Conservation (phyloP, 129 eudicot species). For the Flaveria trinervia region DNA sequence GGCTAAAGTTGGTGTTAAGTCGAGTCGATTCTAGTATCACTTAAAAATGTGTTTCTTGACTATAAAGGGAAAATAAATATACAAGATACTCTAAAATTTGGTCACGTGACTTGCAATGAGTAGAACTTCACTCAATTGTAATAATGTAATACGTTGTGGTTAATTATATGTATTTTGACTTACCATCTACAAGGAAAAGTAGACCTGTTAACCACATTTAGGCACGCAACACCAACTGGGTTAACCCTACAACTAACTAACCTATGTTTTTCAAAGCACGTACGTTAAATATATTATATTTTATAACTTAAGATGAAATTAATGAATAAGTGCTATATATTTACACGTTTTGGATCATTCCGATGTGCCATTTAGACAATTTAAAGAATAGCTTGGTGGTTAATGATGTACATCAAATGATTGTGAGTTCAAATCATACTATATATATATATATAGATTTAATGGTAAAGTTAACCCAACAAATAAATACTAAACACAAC, state of each 20-base stretch:
- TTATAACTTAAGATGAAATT: not conserved
- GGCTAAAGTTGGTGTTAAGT: no score
- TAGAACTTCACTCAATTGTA: not conserved
- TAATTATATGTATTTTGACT: constrained; percentile 19
- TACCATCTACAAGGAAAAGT: constrained; percentile 22
- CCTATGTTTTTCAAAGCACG: not conserved
- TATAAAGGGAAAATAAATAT: no score
- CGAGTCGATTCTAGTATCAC: no score
- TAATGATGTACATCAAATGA: no score
- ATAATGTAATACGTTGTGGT: not conserved
- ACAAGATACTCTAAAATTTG: not conserved
- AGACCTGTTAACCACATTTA: constrained; percentile 27
- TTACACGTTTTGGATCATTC: not conserved
- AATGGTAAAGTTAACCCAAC: not conserved
- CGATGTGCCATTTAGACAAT: not conserved
- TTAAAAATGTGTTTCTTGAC: no score
- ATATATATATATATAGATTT: no score
- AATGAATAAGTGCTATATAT: not conserved
- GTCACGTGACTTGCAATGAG: not conserved
- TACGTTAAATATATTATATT: not conserved
- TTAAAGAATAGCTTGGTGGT: no score
- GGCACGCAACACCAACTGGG: constrained; percentile 20
- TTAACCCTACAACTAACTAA: constrained; percentile 29
- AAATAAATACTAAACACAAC: not conserved
- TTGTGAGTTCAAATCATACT: no score